These are phyloP conservation scores for Jamesozyma rosinii DNA, from an alignment of 805 yeast species.

Conservation along the genomic window DNA sequence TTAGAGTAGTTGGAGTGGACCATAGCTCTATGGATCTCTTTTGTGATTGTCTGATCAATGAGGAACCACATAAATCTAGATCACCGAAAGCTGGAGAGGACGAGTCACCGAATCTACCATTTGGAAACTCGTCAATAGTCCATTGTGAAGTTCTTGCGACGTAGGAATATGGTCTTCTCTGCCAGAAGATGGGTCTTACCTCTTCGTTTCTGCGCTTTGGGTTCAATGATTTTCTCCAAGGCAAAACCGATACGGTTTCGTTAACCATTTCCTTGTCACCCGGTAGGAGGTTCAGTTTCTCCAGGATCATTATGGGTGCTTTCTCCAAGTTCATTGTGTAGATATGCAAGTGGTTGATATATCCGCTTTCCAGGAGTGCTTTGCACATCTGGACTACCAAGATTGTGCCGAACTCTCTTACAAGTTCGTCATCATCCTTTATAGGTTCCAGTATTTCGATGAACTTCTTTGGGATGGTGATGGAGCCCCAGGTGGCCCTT, in stretches of 20 bases:
- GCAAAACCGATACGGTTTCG: constrained; percentile 34
- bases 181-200: constrained; percentile 94
- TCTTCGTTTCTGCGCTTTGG: constrained; percentile 71
- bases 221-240: constrained; percentile 89
- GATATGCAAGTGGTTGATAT: constrained; percentile 80
- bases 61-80: constrained; percentile 70
- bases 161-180: constrained; percentile 83
- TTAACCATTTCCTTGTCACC: constrained; percentile 29
- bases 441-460: constrained; percentile 63
- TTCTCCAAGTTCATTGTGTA: constrained; percentile 96
- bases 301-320: constrained; percentile 80
- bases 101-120: constrained; percentile 98
- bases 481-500: constrained; percentile 90
- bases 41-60: constrained; percentile 72
- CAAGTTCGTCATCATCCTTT: constrained; percentile 82
- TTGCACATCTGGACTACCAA: constrained; percentile 78
- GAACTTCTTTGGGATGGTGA: constrained; percentile 68
- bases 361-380: constrained; percentile 58
- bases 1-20: constrained; percentile 63
- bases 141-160: constrained; percentile 83
- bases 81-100: constrained; percentile 96
- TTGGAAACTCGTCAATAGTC: constrained; percentile 85
- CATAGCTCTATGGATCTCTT: constrained; percentile 75
- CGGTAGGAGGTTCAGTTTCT: constrained; percentile 51
- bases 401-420: constrained; percentile 77